A percentile compares a stretch with the other conserved stretches of the same genome.
phyloP scores from a whole-genome alignment of 2,329 filamentous ascomycete species.

The Colletotrichum brevisporum region DNA sequence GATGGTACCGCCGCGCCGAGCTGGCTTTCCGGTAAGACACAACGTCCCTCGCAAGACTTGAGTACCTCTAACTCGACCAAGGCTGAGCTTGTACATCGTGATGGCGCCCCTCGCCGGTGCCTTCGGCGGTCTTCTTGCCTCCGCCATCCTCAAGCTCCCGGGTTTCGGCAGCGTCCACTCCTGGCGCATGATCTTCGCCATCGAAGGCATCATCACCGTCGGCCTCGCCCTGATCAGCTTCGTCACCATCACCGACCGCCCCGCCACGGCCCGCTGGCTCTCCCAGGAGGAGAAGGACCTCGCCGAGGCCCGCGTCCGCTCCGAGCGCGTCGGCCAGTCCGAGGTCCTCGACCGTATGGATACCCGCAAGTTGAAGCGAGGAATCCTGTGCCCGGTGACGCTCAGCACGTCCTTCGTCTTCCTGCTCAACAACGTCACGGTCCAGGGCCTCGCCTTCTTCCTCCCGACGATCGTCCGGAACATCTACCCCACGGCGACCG shows the following conservation, averaged over 20 bases:
- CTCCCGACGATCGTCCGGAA: slow-evolving; percentile 74
- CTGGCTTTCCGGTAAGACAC: slow-evolving; percentile 66
- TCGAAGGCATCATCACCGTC: slow-evolving; percentile 75
- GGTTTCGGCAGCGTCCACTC: slow-evolving; percentile 67
- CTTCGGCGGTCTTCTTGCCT: slow-evolving; percentile 75
- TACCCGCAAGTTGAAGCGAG: slow-evolving; percentile 68
- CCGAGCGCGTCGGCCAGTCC: slow-evolving; percentile 70
- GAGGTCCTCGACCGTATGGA: slow-evolving; percentile 75
- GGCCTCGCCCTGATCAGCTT: slow-evolving; percentile 70
- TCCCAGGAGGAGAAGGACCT: slow-evolving; percentile 73
- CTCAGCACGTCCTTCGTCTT: slow-evolving; percentile 70
- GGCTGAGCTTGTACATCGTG: slow-evolving; percentile 73
- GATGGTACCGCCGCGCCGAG: slow-evolving; percentile 75
- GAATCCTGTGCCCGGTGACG: slow-evolving; percentile 72
- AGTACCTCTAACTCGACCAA: no score
- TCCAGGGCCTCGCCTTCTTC: slow-evolving; percentile 77
- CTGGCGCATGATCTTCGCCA: slow-evolving; percentile 81
- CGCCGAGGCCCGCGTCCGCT: slow-evolving; percentile 71
- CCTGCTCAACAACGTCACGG: slow-evolving; percentile 76
- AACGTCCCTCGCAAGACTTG: no score
- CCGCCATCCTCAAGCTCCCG: slow-evolving; percentile 72
- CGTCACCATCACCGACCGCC: slow-evolving; percentile 75
- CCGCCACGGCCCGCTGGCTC: slow-evolving; percentile 76
- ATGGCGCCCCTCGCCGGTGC: slow-evolving; percentile 77
- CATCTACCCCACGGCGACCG: slow-evolving; percentile 71